Conservation (phyloP, 2,329 filamentous ascomycete species). For the Ophiosphaerella narmari region DNA sequence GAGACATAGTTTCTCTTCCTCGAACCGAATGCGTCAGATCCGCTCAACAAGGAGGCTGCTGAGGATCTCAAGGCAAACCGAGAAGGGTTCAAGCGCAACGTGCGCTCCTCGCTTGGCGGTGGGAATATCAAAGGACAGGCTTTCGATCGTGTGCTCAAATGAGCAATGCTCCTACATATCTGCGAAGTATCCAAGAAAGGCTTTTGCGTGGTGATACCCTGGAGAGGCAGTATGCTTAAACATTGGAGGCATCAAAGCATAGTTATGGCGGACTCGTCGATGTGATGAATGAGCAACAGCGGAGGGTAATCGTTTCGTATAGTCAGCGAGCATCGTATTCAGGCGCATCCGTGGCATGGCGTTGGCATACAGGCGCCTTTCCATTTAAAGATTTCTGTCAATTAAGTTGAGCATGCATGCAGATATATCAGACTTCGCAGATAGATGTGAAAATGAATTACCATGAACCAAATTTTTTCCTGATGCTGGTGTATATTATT, state of each 20-base stretch:
- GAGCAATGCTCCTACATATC: constrained; percentile 23
- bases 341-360: constrained; percentile 37
- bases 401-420: constrained; percentile 4
- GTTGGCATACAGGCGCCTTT: constrained; percentile 26
- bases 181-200: background rate
- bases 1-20: constrained; percentile 83
- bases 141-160: constrained; percentile 81
- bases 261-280: background rate
- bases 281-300: background rate
- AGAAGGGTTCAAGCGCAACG: constrained; percentile 90
- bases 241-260: background rate
- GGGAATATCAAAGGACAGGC: constrained; percentile 71
- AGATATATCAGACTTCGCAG: background rate
- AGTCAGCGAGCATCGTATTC: constrained; percentile 30
- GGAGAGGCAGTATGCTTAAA: too few species aligned
- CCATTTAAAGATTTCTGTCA: constrained; percentile 7
- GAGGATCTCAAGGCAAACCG: constrained; percentile 86
- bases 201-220: background rate
- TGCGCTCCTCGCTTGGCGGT: constrained; percentile 80
- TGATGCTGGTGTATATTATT: background rate
- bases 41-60: constrained; percentile 97
- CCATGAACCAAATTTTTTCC: background rate
- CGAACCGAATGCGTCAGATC: constrained; percentile 94
- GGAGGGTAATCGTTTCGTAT: constrained; percentile 2
- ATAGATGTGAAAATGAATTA: background rate